Evolutionary conservation across 805 yeast genomes (phyloP), one percentile per base, ranked within the genome.

Genomic region (Starmerella cellae): DNA sequence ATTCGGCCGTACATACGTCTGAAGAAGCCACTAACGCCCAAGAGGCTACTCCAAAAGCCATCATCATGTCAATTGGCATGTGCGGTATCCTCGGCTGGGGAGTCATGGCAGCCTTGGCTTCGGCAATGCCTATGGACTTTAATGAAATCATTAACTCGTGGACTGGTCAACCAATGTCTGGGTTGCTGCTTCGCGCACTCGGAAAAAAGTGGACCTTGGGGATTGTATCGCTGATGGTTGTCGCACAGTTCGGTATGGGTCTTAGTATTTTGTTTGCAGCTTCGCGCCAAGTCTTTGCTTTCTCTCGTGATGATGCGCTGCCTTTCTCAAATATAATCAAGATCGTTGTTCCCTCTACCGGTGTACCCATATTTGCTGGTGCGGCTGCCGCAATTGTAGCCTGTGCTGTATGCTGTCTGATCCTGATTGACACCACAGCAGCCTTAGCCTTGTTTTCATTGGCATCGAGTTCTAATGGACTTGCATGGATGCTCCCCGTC

Each of bases 231-330:
- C 51, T 78, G 39, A 69, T 74, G 54, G 70, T 75, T 9, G 57
- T 69, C 45, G 74, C 79, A 18, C 82, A 76, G 54, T 76, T 73
- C 58, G 61, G 77, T 42, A 78, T 77, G 82, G 79, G 80, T 10
- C 66, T 73, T 27, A 73, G 81, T 1, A 69, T 73, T 43, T 62
- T 76, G 38, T 69, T 75, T 37, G 83, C 83, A 6, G 69, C 73
- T 6, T 75, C 82, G 5, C 69, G 85, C 57, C 84, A 77, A 57
- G 67, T 77, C 35, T 79, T 80, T 75, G 83, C 84, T 1, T 77
- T 79, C 57, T 74, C 82, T 34, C 71, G 88, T 62, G 88, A 79
- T 57, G 75, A 77, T 52, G 85, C 84, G 13, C 66, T 79, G 43
- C 87, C 87, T 6, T 63, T 76, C 46, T 67, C 78, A 10, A 59